Evolutionary conservation across 2,329 filamentous ascomycete species (phyloP), one percentile per base, ranked within the genome.

Genomic region (Paraconiothyrium sp.): DNA sequence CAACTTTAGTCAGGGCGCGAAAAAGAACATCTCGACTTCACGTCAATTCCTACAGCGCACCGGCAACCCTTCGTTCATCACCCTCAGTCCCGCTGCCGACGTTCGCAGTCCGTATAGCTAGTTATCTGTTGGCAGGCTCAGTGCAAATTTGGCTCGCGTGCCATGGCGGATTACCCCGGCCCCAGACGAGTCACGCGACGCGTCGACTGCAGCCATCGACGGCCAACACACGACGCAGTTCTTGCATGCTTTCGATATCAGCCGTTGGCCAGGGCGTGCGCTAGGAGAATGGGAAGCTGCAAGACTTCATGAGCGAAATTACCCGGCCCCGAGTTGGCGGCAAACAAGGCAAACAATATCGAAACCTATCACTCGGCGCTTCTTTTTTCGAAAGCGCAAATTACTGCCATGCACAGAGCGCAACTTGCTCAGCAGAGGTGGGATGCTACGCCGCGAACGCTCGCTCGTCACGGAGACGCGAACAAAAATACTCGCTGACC

Each of bases 241-340:
- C 7, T 37, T 48, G 49, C 49, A 54, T 54, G 49, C 32, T 14
- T 32, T 13, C 58, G 47, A 57, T 57, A 57, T 57, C 58, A 47
- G 49, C 54, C 39, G 60, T 48, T 59, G 55, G 57, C 52, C 55
- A 46, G 20, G 60, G 68, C 62, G 65, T 66, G 65, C 61, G 50
- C 60, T 67, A 65, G 58, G 59, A 47, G 54, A 58, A 57, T 58
- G 59, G 56, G 55, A 54, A 54, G 49, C 59, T 62, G 46, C 50
- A 49, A 49, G 39, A 52, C 51, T 32, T 57, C 30, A 11, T 37
- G 61, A 59, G 67, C 67, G 68, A 71, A 54, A 71, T 71, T 68
- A 56, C 58, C 49, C 49, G 47, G 35, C 49, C 44, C 58, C 46
- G 48, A 52, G 57, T 50, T 39, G 27, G 46, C 27, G 16, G 39